Conservation (phyloP, 2,329 filamentous ascomycete genomes). For the Phaeomoniella chlamydospora region DNA sequence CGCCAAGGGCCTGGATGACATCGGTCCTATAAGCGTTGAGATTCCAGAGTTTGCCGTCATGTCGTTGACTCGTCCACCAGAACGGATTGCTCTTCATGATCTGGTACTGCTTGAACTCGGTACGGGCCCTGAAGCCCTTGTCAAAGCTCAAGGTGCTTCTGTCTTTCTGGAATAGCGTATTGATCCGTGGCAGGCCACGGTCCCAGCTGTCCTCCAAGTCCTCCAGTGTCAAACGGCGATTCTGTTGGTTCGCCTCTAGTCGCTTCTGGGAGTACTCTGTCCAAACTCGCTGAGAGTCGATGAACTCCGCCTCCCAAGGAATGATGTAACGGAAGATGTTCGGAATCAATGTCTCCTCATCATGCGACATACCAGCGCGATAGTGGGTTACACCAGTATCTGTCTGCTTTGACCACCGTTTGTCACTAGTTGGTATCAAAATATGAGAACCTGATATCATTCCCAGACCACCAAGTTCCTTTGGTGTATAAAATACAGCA, state of each 20-base stretch:
- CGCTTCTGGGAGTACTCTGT: slow-evolving; percentile 98
- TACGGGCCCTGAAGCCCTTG: slow-evolving; percentile 89
- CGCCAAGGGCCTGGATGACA: slow-evolving; percentile 87
- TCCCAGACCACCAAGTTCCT: slow-evolving; percentile 88
- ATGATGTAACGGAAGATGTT: slow-evolving; percentile 99
- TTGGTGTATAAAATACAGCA: slow-evolving; percentile 96
- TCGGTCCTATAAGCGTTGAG: slow-evolving; percentile 91
- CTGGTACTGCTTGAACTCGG: slow-evolving; percentile 97
- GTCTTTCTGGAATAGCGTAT: slow-evolving; percentile 97
- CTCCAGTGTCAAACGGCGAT: slow-evolving; percentile 82
- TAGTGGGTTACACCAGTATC: slow-evolving; percentile 96
- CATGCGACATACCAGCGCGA: slow-evolving; percentile 92
- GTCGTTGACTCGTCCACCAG: slow-evolving; percentile 97
- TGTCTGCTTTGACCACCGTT: slow-evolving; percentile 96
- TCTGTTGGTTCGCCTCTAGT: slow-evolving; percentile 92
- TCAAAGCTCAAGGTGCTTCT: slow-evolving; percentile 93
- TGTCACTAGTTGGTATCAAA: slow-evolving; percentile 90
- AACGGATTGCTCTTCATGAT: slow-evolving; percentile 99
- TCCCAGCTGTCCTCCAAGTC: slow-evolving; percentile 98
- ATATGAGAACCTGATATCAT: slow-evolving; percentile 99
- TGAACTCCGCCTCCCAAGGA: slow-evolving; percentile 97
- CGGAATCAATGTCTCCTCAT: slow-evolving; percentile 92
- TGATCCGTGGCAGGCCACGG: slow-evolving; percentile 90
- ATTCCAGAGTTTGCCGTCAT: slow-evolving; percentile 97
- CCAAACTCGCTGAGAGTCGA: slow-evolving; percentile 97